These are phyloP conservation scores for Phytophthora sansomeana DNA, from an alignment of 352 stramenopile species.

Conservation along the genomic window DNA sequence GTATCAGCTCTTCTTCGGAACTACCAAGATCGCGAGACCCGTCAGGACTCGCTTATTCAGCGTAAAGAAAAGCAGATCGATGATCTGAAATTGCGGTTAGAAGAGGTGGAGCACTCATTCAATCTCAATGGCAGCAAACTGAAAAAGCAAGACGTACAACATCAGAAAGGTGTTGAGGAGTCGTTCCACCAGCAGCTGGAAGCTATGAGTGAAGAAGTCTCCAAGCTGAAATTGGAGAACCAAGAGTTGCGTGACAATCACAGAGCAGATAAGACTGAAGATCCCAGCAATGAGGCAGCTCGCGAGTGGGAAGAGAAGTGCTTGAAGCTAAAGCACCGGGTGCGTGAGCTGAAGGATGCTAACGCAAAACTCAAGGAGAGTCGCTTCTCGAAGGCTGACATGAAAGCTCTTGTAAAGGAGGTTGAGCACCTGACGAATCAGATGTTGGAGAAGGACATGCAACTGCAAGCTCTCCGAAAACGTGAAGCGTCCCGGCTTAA, in stretches of 20 bases:
- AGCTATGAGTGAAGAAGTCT: constrained; percentile 46
- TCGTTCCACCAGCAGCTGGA: constrained; percentile 43
- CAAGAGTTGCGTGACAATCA: constrained; percentile 41
- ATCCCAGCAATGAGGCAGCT: constrained; percentile 11
- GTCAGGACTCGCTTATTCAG: constrained; percentile 49
- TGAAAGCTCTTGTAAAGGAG: constrained; percentile 55
- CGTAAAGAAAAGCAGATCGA: constrained; percentile 58
- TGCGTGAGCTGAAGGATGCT: constrained; percentile 59
- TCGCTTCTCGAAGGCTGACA: constrained; percentile 48
- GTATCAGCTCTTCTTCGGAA: constrained; percentile 48
- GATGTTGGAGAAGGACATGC: constrained; percentile 60
- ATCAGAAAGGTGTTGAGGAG: constrained; percentile 11
- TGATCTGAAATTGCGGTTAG: constrained; percentile 45
- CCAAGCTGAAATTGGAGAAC: constrained; percentile 66
- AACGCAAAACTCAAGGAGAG: constrained; percentile 64
- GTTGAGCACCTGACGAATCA: constrained; percentile 59
- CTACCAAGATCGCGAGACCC: constrained; percentile 54
- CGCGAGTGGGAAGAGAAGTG: constrained; percentile 54
- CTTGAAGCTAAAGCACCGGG: constrained; percentile 51
- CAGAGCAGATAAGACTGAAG: constrained; percentile 3
- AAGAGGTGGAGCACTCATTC: constrained; percentile 32
- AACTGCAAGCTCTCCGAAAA: constrained; percentile 53
- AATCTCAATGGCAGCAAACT: constrained; percentile 11
- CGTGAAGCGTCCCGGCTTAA: constrained; percentile 18
- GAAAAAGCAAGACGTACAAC: constrained; percentile 17